A percentile compares a stretch with the other conserved stretches of the same genome.
These are phyloP conservation scores for Tetrahymena malaccensis DNA, from an alignment of 73 alveolate genomes.

Conservation along the genomic window DNA sequence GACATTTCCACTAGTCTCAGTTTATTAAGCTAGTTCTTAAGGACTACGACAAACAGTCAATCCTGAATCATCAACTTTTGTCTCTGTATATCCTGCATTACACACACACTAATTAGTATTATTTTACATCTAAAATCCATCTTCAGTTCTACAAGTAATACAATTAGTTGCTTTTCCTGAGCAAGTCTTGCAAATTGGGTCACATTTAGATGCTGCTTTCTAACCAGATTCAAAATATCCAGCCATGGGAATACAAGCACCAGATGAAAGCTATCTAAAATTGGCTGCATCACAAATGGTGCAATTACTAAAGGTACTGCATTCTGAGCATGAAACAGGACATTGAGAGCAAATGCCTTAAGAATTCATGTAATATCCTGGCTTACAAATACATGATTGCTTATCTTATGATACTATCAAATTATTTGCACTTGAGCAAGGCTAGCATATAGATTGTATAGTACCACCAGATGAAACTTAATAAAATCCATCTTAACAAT, in stretches of 20 bases:
- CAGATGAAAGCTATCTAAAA: background rate
- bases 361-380: background rate
- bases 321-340: background rate
- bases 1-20: background rate
- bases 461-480: background rate
- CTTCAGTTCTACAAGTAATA: background rate
- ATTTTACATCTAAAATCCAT: background rate
- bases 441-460: background rate
- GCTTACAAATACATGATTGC: background rate
- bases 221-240: background rate
- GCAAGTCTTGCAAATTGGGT: background rate
- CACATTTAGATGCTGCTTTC: background rate
- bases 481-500: background rate
- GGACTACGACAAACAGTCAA: background rate
- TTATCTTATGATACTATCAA: background rate
- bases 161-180: background rate
- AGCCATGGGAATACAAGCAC: background rate
- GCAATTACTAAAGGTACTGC: background rate
- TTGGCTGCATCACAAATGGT: background rate
- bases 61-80: background rate
- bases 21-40: background rate
- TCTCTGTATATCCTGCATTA: background rate
- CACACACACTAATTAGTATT: background rate
- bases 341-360: background rate
- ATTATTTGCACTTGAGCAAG: background rate